Evolutionary conservation across 2,329 filamentous ascomycete species (phyloP), one percentile per base, ranked within the genome.

Genomic region (Xylariaceae sp.): DNA sequence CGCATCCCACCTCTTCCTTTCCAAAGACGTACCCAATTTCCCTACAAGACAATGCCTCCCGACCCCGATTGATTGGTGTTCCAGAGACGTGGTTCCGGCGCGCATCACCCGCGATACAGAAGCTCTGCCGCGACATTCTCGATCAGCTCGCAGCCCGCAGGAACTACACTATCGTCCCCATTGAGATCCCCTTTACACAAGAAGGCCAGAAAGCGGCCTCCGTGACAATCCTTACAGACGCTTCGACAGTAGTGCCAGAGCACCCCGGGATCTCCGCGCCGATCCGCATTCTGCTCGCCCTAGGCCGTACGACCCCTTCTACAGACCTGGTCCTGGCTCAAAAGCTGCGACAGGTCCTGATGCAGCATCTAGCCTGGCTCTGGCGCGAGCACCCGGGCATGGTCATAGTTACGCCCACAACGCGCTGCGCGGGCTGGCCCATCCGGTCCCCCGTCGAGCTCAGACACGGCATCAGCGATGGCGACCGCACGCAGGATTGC

Each of bases 191-290:
- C 0, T 75, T 82, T 22, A 61, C 83, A 0, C 65, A 76, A 10
- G 79, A 88, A 62, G 86, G 85, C 19, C 86, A 90, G 68, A 77
- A 82, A 18, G 87, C 87, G 0, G 88, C 92, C 68, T 84, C 85
- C 19, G 70, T 92, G 57, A 89, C 87, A 0, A 87, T 91, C 57
- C 79, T 92, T 49, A 78, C 80, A 7, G 87, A 92, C 40, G 76
- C 70, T 0, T 70, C 76, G 1, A 73, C 75, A 0, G 60, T 79
- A 15, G 61, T 80, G 69, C 55, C 74, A 2, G 68, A 83, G 13
- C 71, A 76, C 0, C 63, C 68, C 5, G 74, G 76, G 21, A 37
- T 81, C 36, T 37, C 83, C 0, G 71, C 81, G 0, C 75, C 83
- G 0, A 89, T 85, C 69, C 81, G 83, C 13, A 54, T 54, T 42